Base-by-base conservation (phyloP, 345 rosid genomes). In the Hypericum androsaemum region DNA sequence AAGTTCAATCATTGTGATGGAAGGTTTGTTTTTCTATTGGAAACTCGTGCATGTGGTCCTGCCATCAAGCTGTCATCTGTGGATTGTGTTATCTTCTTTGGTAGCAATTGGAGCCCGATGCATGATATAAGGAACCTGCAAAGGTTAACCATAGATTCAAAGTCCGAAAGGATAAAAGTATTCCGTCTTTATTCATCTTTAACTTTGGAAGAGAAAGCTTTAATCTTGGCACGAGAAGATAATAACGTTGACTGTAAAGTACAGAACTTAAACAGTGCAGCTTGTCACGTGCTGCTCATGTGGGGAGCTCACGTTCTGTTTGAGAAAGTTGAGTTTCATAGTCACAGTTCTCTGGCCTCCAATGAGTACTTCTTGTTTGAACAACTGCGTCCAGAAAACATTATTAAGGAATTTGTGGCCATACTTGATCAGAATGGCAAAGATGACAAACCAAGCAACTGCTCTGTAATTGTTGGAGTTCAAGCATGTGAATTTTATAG, bases 261-360 rank as follows among this genome's bases (percentile, higher is more conserved):
- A 10, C 84, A 77, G 71, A 71, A 62, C 58, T 61, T 73, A 64
- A 74, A 35, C 65, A 74, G 69, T 10, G 36, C 52, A 59, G 64
- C 66, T 48, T 64, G 62, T 47, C 96, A 88, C 37, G 58, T 52
- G 62, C 71, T 92, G 63, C 88, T 92, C 37, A 88, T 80, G 84
- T 83, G 94, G 95, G 94, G 95, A 39, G 83, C 89, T 40, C 61
- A 80, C 22, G 60, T 74, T 73, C 63, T 92, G 41, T 83, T 92
- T 58, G 59, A 64, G 40, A 80, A 67, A 64, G 72, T 74, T 8
- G 79, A 81, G 58, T 81, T 87, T 65, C 96, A 87, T 43, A 40
- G 52, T 53, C 48, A 58, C 40, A 6, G 51, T 64, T 47, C 37
- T 16, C 56, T 42, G 52, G 56, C 68, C 56, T 55, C 70, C 10